Evolutionary conservation across 352 stramenopile species (phyloP).

Genomic region (Phytophthora rubi): DNA sequence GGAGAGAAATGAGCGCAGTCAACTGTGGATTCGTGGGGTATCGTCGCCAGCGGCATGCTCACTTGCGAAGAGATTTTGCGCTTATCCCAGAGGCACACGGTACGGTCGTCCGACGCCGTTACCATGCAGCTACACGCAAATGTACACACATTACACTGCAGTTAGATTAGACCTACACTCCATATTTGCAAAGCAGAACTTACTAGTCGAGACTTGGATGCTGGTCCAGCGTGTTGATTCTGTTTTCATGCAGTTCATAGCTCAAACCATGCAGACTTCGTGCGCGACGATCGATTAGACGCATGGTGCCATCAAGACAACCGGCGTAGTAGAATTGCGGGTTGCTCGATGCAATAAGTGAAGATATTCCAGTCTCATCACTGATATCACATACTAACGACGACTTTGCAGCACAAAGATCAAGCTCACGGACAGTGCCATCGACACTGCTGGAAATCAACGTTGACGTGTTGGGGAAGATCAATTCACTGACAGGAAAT

Average conservation of each 20-base stretch:
- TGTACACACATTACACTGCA: background rate
- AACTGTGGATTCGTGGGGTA: conserved; percentile 59
- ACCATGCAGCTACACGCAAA: conserved; percentile 53
- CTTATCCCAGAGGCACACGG: conserved; percentile 76
- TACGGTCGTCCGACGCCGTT: conserved; percentile 68
- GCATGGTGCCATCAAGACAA: conserved; percentile 59
- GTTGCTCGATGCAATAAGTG: conserved; percentile 35
- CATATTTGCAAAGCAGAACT: conserved; percentile 14
- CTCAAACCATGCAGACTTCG: conserved; percentile 11
- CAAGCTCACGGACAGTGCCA: conserved; percentile 61
- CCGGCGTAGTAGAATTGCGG: conserved; percentile 48
- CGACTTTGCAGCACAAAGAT: conserved; percentile 49
- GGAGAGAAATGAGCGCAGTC: conserved; percentile 85
- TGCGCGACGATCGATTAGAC: conserved; percentile 51
- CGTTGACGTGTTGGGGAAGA: conserved; percentile 56
- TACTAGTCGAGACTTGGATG: conserved; percentile 64
- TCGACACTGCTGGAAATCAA: conserved; percentile 74
- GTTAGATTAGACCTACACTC: background rate
- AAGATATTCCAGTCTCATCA: conserved; percentile 53
- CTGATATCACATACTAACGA: conserved; percentile 47
- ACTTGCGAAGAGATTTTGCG: conserved; percentile 45
- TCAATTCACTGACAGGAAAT: conserved; percentile 54
- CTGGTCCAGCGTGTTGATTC: conserved; percentile 75
- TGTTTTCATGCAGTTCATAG: conserved; percentile 64
- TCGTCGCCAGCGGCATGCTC: conserved; percentile 47